Percentiles rank a stretch among this genome's conserved stretches.
Conservation (phyloP, 1,139 yeast genomes). For the Yamadazyma aaseri region DNA sequence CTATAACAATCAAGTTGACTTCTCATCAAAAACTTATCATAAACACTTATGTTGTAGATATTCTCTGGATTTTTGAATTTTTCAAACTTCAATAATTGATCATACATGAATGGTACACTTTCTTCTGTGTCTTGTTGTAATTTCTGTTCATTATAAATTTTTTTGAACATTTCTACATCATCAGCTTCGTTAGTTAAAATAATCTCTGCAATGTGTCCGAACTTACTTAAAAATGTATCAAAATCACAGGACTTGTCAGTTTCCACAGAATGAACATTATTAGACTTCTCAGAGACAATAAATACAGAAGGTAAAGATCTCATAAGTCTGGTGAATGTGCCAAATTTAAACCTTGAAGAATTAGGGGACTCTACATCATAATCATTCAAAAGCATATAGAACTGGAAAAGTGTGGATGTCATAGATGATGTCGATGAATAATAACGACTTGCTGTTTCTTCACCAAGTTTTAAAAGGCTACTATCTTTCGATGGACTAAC, state of each 20-base stretch:
- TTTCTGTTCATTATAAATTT: constrained; percentile 3
- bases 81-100: constrained; percentile 10
- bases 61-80: constrained; percentile 20
- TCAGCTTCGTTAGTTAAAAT: constrained; percentile 60
- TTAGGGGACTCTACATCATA: constrained; percentile 20
- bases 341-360: constrained; percentile 29
- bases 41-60: constrained; percentile 68
- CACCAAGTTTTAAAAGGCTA: constrained; percentile 49
- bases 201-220: constrained; percentile 79
- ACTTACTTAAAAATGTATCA: constrained; percentile 68
- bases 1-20: constrained; percentile 90
- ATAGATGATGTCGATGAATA: constrained; percentile 86
- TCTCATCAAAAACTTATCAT: constrained; percentile 73
- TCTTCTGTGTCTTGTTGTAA: not conserved
- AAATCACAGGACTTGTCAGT: constrained; percentile 67
- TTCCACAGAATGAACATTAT: constrained; percentile 57
- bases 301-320: constrained; percentile 37
- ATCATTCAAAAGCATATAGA: constrained; percentile 71
- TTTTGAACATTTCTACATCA: constrained; percentile 35
- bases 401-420: constrained; percentile 72
- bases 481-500: constrained; percentile 58
- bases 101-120: constrained; percentile 2
- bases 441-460: constrained; percentile 40
- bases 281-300: constrained; percentile 30
- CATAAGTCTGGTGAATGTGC: constrained; percentile 34